Evolutionary conservation across 1,139 yeast genomes (phyloP).

Genomic region (Kazachstania sp.): DNA sequence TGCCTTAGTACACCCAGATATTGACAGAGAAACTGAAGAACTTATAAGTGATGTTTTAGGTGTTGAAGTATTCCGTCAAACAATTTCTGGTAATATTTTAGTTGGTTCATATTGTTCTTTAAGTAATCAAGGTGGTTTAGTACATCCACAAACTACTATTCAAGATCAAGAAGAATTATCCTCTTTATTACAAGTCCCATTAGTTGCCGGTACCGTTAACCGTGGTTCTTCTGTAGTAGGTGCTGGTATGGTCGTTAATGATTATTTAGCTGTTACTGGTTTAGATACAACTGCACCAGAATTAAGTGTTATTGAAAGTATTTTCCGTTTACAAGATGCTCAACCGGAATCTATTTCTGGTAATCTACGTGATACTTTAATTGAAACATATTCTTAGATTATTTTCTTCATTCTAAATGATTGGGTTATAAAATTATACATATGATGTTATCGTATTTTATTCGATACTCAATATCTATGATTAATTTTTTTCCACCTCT

Average conservation of each 20-base stretch:
- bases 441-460: not conserved
- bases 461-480: too few relatives aligned
- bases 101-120: conserved; percentile 95
- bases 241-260: conserved; percentile 97
- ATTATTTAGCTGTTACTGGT: conserved; percentile 96
- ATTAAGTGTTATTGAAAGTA: conserved; percentile 90
- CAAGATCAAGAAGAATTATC: conserved; percentile 98
- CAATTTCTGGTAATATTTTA: conserved; percentile 94
- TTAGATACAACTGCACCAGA: conserved; percentile 98
- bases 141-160: conserved; percentile 93
- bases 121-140: conserved; percentile 96
- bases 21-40: conserved; percentile 98
- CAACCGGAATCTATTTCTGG: conserved; percentile 79
- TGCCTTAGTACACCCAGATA: conserved; percentile 97
- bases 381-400: conserved; percentile 60
- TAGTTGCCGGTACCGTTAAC: conserved; percentile 97
- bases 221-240: conserved; percentile 97
- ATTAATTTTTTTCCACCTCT: too few relatives aligned
- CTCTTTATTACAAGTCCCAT: conserved; percentile 89
- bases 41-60: conserved; percentile 97
- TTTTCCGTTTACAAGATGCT: conserved; percentile 84
- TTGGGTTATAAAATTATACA: not conserved
- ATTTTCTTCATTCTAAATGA: too few relatives aligned
- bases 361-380: conserved; percentile 80
- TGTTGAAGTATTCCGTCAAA: conserved; percentile 98